Evolutionary conservation across 805 yeast genomes (phyloP), one percentile per base, ranked within the genome.

Genomic region (Schwanniomyces pseudopolymorphus): DNA sequence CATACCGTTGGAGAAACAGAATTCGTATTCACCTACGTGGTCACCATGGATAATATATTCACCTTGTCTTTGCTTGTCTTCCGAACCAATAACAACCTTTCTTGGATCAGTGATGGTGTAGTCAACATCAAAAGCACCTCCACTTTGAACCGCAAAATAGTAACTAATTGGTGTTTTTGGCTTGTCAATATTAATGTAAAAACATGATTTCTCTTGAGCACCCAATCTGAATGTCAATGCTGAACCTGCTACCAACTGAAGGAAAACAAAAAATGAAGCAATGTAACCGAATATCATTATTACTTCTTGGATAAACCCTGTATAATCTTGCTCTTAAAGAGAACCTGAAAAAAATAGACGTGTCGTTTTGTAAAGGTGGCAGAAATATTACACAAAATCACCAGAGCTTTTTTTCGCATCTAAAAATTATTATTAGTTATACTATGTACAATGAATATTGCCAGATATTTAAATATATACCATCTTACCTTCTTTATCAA

Each of bases 1-100:
- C 87, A 86, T 85, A 51, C 82, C 87, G 66, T 88, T 87, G 57
- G 81, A 70, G 72, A 90, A 89, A 69, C 97, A 90, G 64, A 90
- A 85, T 65, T 85, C 86, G 72, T 89, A 90, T 65, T 90, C 96
- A 37, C 97, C 97, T 16, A 66, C 62, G 43, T 63, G 60, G 36
- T 78, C 80, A 19, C 88, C 95, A 17, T 69, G 73, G 63, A 90
- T 83, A 5, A 81, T 72, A 72, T 85, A 85, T 59, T 89, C 96
- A 10, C 91, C 96, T 64, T 86, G 92, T 64, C 86, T 80, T 61
- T 83, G 81, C 54, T 83, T 82, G 40, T 72, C 70, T 44, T 84
- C 85, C 27, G 69, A 58, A 43, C 78, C 77, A 37, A 87, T 65
- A 19, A 76, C 61, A 39, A 72, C 74, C 26, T 82, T 81, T 44